phyloP scores from a whole-genome alignment of 345 rosid genomes.

The rapeseed (Brassica napus) region DNA sequence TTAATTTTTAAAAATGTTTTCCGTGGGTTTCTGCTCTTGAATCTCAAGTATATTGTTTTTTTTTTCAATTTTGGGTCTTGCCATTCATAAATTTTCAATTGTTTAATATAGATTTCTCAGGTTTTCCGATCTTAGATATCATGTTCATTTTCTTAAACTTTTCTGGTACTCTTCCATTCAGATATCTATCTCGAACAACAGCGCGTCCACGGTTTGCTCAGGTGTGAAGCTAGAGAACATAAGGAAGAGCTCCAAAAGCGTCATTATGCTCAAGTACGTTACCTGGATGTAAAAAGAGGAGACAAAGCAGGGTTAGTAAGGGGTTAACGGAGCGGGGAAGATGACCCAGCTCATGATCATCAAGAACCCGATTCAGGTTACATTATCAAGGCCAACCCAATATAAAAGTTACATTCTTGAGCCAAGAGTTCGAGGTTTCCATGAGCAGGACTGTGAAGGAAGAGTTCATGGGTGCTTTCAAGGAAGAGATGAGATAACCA shows the following conservation, averaged over 20 bases:
- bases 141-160: too few relatives aligned
- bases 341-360: slow-evolving; percentile 48
- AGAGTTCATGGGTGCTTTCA: slow-evolving; percentile 80
- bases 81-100: not conserved
- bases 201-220: slow-evolving; percentile 66
- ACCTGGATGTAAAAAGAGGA: slow-evolving; percentile 86
- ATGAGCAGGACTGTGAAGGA: slow-evolving; percentile 71
- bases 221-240: slow-evolving; percentile 80
- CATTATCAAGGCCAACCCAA: slow-evolving; percentile 66
- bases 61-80: not conserved
- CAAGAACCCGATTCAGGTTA: slow-evolving; percentile 80
- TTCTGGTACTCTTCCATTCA: too few relatives aligned
- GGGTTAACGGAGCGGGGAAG: too few relatives aligned
- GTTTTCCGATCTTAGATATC: too few relatives aligned
- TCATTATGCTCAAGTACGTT: slow-evolving; percentile 72
- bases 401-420: slow-evolving; percentile 70
- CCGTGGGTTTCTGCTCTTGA: too few relatives aligned
- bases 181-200: too few relatives aligned
- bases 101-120: too few relatives aligned
- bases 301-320: slow-evolving; percentile 77
- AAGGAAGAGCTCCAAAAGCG: slow-evolving; percentile 77
- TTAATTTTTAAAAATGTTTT: too few relatives aligned
- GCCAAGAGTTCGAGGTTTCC: slow-evolving; percentile 89
- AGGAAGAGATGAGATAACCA: slow-evolving; percentile 69
- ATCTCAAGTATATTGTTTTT: too few relatives aligned